phyloP scores from a whole-genome alignment of 305 asterid genomes.

The Petunia hybrid region DNA sequence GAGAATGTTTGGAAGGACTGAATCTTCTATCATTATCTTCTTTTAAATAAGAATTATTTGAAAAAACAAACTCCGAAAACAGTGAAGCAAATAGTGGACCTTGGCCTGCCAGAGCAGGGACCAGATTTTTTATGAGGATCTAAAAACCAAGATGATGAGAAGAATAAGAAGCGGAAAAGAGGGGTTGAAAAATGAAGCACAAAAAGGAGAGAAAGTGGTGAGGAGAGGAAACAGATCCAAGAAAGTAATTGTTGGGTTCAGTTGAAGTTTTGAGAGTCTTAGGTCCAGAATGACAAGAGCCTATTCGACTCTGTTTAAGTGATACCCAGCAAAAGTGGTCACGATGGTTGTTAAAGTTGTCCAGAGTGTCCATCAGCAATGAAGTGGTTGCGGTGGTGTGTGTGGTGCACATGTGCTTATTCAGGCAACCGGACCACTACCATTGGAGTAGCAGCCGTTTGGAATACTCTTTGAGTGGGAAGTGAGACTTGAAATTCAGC shows the following conservation, averaged over 20 bases:
- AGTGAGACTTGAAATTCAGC: constrained; percentile 14
- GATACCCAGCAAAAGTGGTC: constrained; percentile 18
- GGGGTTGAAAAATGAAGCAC: not conserved
- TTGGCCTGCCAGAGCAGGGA: constrained; percentile 9
- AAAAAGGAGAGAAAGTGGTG: constrained; percentile 3
- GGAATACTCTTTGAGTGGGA: constrained; percentile 10
- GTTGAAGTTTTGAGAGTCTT: constrained; percentile 17
- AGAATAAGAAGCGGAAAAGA: constrained; percentile 1
- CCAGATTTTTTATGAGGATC: not conserved
- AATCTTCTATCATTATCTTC: not conserved
- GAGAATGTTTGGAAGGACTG: not conserved
- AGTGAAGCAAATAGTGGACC: constrained; percentile 11
- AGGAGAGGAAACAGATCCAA: not conserved
- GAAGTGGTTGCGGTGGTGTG: constrained; percentile 11
- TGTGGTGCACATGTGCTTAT: not conserved
- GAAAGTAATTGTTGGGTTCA: not conserved
- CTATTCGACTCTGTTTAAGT: not conserved
- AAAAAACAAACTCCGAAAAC: not conserved
- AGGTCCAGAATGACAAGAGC: constrained; percentile 7
- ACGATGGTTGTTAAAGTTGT: not conserved
- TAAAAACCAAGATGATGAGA: constrained; percentile 10
- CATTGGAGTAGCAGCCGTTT: not conserved
- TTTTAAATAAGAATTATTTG: not conserved
- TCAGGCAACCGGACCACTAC: not conserved
- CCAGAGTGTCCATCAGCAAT: not conserved